Conservation (phyloP, 1,139 yeast genomes). For the Hemisphaericaspora lyxosophila region DNA sequence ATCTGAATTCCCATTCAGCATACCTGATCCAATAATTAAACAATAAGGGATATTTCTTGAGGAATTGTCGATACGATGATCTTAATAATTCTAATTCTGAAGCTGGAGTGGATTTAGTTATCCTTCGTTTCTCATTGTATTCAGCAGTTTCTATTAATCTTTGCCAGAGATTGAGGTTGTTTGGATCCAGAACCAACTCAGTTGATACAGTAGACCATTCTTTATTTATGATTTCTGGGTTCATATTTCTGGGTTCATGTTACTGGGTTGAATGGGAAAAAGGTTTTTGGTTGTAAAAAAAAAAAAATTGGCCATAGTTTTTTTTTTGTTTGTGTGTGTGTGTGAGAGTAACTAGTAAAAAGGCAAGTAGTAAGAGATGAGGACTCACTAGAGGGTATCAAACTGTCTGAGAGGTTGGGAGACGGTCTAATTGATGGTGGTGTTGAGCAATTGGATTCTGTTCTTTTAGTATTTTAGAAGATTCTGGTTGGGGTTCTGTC, state of each 20-base stretch:
- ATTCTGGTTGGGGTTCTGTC: no score
- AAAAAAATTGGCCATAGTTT: neutral
- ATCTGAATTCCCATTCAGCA: constrained; percentile 63
- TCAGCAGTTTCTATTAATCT: constrained; percentile 38
- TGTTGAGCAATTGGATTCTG: no score
- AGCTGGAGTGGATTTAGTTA: constrained; percentile 45
- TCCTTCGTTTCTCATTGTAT: constrained; percentile 22
- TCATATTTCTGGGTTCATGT: no score
- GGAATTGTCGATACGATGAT: constrained; percentile 53
- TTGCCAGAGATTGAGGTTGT: constrained; percentile 52
- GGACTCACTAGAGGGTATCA: no score
- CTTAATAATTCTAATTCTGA: constrained; percentile 44
- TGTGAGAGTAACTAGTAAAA: neutral
- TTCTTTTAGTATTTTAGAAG: no score
- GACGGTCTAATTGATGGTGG: no score
- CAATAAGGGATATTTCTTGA: constrained; percentile 63
- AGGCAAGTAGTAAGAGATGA: no score
- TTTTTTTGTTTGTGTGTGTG: no score
- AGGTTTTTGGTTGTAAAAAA: neutral
- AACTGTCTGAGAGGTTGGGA: no score
- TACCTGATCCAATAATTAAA: constrained; percentile 81
- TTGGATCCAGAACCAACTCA: constrained; percentile 41
- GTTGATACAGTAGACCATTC: constrained; percentile 21
- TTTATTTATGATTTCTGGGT: constrained; percentile 1
- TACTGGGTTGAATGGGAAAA: no score